These are phyloP conservation scores for Colletotrichum gloeosporioides DNA, from an alignment of 2,329 filamentous ascomycete genomes.

Conservation along the genomic window DNA sequence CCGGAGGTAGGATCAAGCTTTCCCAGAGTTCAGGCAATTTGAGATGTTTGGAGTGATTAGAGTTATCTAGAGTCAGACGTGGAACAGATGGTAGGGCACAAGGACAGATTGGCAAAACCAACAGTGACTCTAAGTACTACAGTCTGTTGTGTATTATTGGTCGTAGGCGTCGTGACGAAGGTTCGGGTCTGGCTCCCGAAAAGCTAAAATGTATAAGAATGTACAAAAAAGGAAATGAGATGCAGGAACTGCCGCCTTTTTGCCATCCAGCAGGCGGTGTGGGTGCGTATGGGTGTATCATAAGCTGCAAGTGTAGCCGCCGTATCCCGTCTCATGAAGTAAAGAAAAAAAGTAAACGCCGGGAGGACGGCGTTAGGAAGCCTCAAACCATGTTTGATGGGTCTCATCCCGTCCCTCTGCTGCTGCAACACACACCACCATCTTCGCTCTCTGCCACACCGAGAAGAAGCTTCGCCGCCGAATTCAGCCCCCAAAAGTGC, in stretches of 20 bases:
- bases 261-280: neutral
- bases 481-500: slow-evolving; percentile 3
- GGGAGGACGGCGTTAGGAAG: neutral
- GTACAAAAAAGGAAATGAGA: neutral
- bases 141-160: neutral
- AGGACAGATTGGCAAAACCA: neutral
- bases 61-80: neutral
- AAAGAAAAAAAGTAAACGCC: neutral
- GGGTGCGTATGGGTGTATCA: slow-evolving; percentile 1
- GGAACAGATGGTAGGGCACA: slow-evolving; percentile 1
- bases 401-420: neutral
- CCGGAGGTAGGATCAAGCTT: neutral
- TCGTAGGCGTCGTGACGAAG: neutral
- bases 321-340: neutral
- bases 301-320: slow-evolving; percentile 1
- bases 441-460: neutral
- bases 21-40: neutral
- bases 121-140: neutral
- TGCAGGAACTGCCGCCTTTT: slow-evolving; percentile 2
- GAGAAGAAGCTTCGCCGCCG: neutral
- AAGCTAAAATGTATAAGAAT: neutral
- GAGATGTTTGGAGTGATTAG: neutral
- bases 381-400: neutral
- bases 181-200: slow-evolving; percentile 7
- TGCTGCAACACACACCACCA: neutral